Evolutionary conservation across 371 early-diverging fungal species (phyloP), one percentile per base, ranked within the genome.

Genomic region (Rhizopus stolonifer): DNA sequence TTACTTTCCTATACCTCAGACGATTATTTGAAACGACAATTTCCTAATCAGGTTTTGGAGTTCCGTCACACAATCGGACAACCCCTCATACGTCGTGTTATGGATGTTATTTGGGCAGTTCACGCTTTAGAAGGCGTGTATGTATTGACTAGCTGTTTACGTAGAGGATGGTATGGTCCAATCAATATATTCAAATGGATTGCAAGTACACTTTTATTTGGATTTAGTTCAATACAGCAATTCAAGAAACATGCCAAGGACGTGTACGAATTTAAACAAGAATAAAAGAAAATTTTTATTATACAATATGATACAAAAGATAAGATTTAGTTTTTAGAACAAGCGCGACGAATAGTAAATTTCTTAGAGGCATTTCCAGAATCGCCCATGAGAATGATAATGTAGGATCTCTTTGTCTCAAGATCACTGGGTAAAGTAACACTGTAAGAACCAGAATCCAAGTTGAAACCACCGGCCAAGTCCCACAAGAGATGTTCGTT

Each of bases 301-400:
- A 42, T 21, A 42, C 48, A 29, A 26, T 46, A 46, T 46, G 29
- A 9, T 33, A 36, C 49, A 49, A 36, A 21, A 49, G 26, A 33
- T 6, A 34, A 33, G 34, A 33, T 1, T 33, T 29, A 13, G 24
- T 4, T 1, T 34, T 23, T 2, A 36, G 44, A 52, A 14, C 39
- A 23, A 39, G 54, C 49, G 31, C 56, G 49, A 13, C 40, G 34
- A 26, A 77, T 73, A 8, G 61, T 64, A 34, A 77, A 77, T 49
- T 57, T 34, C 5, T 63, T 61, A n/a, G 77, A 77, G 18, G 71
- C 69, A 25, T 77, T 77, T 31, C 77, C 77, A 38, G 74, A 73
- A 23, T 77, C 61, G 26, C 77, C 77, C 60, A 77, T 63, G 13
- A 77, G 57, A 13, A 77, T 68, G 24, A 77, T 53, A 43, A 77